Evolutionary conservation across 805 yeast species (phyloP), one percentile per base, ranked within the genome.

Genomic region (Myxozyma melibiosi): DNA sequence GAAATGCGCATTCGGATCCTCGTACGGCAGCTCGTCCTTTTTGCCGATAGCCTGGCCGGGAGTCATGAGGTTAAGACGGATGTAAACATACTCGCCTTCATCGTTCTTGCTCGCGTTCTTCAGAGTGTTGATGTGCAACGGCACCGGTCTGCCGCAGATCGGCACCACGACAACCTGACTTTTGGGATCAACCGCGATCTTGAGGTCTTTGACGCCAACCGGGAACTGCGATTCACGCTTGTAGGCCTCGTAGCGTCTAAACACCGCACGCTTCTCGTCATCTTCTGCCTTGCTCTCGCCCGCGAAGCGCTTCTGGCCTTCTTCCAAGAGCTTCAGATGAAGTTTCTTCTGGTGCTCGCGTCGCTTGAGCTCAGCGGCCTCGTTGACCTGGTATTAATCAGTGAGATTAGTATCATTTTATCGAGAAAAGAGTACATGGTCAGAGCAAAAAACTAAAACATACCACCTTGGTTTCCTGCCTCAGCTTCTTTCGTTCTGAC

Each of bases 61-160:
- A 1, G 96, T 85, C 71, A 91, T 84, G 78, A 92, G 90, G 71
- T 92, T 92, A 68, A 92, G 79, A 72, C 99, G 84, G 67, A 92
- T 71, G 69, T 88, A 91, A 0, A 96, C 90, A 71, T 82, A 90
- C 65, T 91, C 97, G 51, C 97, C 98, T 76, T 94, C 98, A 68
- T 94, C 99, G 63, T 86, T 89, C 68, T 90, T 91, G 9, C 96
- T 87, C 48, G 97, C 98, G 70, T 89, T 91, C 68, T 91, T 92
- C 75, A 88, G 91, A 3, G 97, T 79, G 71, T 90, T 90, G 69
- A 92, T 90, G 71, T 92, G 99, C 78, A 94, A 92, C 24, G 99
- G 99, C 51, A 94, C 98, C 1, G 98, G 97, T 68, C 98, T 81
- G 62, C 99, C 99, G 67, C 86, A 82, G 57, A 92, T 86, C 50